phyloP scores from a whole-genome alignment of 108 stramenopile genomes.

The Asterionellopsis glacialis region DNA sequence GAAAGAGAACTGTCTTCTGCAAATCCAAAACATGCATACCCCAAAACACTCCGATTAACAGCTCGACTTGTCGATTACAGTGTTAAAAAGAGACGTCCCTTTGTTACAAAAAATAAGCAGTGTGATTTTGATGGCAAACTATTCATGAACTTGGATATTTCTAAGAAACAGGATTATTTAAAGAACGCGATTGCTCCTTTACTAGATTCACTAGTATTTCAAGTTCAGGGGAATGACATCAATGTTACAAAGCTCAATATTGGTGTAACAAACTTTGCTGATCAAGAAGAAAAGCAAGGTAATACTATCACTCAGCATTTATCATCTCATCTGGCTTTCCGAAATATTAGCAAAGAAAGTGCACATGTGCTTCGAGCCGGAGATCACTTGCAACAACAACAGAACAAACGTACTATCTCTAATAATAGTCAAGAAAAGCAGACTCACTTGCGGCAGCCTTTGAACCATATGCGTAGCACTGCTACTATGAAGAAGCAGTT shows the following conservation, averaged over 20 bases:
- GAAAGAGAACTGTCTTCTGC: slow-evolving; percentile 27
- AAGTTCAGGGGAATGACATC: slow-evolving; percentile 9
- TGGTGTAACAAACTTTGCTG: slow-evolving; percentile 38
- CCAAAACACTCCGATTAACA: slow-evolving; percentile 37
- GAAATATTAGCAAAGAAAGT: not conserved
- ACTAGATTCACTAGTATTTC: slow-evolving; percentile 12
- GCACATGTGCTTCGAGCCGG: too few relatives aligned
- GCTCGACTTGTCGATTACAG: slow-evolving; percentile 31
- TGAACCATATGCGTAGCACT: too few relatives aligned
- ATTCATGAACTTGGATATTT: slow-evolving; percentile 8
- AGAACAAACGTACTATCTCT: not conserved
- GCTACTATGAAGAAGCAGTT: too few relatives aligned
- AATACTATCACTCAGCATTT: not conserved
- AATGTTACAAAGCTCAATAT: slow-evolving; percentile 45
- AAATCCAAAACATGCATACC: slow-evolving; percentile 30
- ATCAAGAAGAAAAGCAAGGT: slow-evolving; percentile 6
- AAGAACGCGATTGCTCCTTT: not conserved
- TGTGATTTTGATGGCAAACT: slow-evolving; percentile 20
- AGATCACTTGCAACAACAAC: not conserved
- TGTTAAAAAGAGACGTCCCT: slow-evolving; percentile 20
- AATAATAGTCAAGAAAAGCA: not conserved
- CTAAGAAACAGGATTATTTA: not conserved
- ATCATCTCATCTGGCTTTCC: not conserved
- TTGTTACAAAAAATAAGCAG: slow-evolving; percentile 40
- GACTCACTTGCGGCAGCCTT: not conserved